Conservation (phyloP, 2,329 filamentous ascomycete genomes). For the Penicillium sp. region DNA sequence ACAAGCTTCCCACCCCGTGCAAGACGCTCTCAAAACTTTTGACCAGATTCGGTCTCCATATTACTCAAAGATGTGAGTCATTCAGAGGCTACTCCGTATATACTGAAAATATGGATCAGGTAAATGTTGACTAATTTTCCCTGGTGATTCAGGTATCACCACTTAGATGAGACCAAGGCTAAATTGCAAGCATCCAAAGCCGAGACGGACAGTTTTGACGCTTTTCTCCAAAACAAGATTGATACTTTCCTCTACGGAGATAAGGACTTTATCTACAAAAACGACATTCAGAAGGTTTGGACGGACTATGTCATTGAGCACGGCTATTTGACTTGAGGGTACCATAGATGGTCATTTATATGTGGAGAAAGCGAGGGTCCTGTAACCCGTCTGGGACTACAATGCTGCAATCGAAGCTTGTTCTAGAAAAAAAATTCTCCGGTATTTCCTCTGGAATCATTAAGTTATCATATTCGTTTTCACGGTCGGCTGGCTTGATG, state of each 20-base stretch:
- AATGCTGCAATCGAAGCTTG: too few species aligned
- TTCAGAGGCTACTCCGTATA: too few species aligned
- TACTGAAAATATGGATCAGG: neutral
- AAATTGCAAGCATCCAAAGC: constrained; percentile 19
- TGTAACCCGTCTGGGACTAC: too few species aligned
- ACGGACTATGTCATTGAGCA: constrained; percentile 14
- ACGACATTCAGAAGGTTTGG: constrained; percentile 44
- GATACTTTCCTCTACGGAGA: constrained; percentile 34
- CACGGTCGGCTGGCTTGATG: too few species aligned
- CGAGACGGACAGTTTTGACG: constrained; percentile 28
- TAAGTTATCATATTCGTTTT: too few species aligned
- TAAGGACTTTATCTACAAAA: constrained; percentile 46
- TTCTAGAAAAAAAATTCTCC: too few species aligned
- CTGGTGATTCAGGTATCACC: constrained; percentile 10
- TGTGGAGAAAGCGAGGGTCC: too few species aligned
- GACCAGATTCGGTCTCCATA: constrained; percentile 44
- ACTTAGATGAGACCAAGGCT: constrained; percentile 14
- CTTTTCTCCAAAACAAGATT: constrained; percentile 31
- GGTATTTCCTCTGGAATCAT: too few species aligned
- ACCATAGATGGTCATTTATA: too few species aligned
- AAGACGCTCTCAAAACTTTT: constrained; percentile 40
- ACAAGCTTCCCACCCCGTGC: constrained; percentile 15
- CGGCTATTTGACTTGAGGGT: too few species aligned
- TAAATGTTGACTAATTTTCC: neutral
- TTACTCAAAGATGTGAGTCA: constrained; percentile 41